Evolutionary conservation across 1,284 basidiomycete genomes (phyloP), one percentile per base, ranked within the genome.

Genomic region (Trametes pubescens): DNA sequence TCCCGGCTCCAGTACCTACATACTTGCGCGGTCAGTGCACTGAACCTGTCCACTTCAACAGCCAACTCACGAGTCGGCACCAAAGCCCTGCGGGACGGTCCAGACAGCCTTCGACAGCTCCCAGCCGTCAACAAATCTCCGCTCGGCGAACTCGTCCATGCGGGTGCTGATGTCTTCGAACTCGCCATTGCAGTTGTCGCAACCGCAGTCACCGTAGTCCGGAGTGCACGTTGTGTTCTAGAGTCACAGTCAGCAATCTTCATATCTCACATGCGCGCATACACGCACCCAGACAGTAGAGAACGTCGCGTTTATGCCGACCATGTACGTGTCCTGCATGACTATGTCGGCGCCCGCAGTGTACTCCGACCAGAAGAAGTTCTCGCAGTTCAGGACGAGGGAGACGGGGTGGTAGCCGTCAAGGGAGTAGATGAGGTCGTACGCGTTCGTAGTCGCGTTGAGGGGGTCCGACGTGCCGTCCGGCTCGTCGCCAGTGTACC

Each of bases 401-500:
- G 89, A 90, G 38, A 92, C 85, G 0, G 90, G 91, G 69, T 92
- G 91, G 70, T 92, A 93, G 2, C 86, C 85, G 52, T 93, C 91
- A 13, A 91, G 76, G 3, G 81, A 80, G 62, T 86, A 85, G 68
- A 93, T 91, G n/a, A 87, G 77, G 66, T 88, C 84, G 59, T 87
- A 87, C 0, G 89, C 76, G 40, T 74, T 75, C 1, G 77, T 69
- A 0, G 90, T 88, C 0, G 88, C 88, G 66, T 86, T 82, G 35
- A 89, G 77, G 13, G 89, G 88, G 65, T 91, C 89, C 24, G 81
- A 82, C 1, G 84, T 82, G 40, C 91, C 91, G 69, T 93, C 91
- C 0, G 89, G 89, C 71, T 92, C 90, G 66, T 92, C 90, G 0
- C 80, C 89, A 10, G 90, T 92, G 76, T 92, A 93, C 89, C 90